phyloP scores from a whole-genome alignment of 805 yeast genomes.

The Wickerhamiella cacticola region DNA sequence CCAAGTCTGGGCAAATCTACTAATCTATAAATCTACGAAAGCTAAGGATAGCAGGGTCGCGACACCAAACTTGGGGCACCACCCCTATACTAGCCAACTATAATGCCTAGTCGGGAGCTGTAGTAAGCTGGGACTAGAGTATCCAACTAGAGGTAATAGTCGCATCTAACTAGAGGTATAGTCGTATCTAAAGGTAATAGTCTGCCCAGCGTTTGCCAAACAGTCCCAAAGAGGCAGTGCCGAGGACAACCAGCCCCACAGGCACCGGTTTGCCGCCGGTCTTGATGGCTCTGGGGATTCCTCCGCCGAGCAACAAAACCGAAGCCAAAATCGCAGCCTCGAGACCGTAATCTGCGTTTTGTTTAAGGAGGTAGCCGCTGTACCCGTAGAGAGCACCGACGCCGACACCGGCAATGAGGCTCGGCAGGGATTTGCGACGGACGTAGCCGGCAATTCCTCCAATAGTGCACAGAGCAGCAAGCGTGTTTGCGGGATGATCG shows the following conservation, averaged over 20 bases:
- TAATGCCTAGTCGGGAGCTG: no score
- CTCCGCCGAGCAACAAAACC: slow-evolving; percentile 52
- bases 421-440: slow-evolving; percentile 64
- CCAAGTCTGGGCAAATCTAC: no score
- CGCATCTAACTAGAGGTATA: no score
- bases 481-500: slow-evolving; percentile 73
- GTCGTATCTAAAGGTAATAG: slow-evolving; percentile 42
- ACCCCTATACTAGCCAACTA: no score
- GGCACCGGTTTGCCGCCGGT: slow-evolving; percentile 66
- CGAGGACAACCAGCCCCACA: slow-evolving; percentile 47
- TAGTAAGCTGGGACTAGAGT: no score
- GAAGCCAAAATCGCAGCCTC: slow-evolving; percentile 70
- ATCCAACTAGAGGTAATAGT: no score
- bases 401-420: slow-evolving; percentile 60
- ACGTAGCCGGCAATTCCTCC: slow-evolving; percentile 64
- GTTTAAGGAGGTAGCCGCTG: slow-evolving; percentile 51
- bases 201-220: slow-evolving; percentile 65
- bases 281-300: slow-evolving; percentile 56
- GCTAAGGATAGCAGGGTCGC: no score
- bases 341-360: slow-evolving; percentile 69
- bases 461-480: slow-evolving; percentile 52
- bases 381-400: slow-evolving; percentile 31
- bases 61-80: no score
- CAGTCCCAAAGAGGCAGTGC: slow-evolving; percentile 51
- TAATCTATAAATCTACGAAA: no score